Evolutionary conservation across 2,329 filamentous ascomycete species (phyloP).

Genomic region (Zymoseptoria passerinii): DNA sequence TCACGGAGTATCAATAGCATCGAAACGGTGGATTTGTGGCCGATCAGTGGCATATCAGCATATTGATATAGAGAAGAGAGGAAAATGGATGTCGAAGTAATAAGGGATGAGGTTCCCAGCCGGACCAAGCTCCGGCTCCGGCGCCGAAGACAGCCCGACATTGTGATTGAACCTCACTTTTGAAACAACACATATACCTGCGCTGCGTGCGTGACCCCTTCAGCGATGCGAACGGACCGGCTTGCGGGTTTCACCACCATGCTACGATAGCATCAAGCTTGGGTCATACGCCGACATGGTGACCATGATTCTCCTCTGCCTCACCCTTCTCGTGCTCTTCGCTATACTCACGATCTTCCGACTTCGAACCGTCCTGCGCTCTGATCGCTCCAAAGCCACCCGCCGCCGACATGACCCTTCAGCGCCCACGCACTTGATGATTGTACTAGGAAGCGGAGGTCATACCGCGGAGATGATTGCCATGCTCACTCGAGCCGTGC

Average conservation of each 20-base stretch:
- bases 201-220: too few relatives aligned
- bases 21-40: too few relatives aligned
- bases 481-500: slow-evolving; percentile 59
- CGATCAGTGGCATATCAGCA: too few relatives aligned
- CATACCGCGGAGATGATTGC: slow-evolving; percentile 93
- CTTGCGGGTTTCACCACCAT: not conserved
- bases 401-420: slow-evolving; percentile 17
- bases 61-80: too few relatives aligned
- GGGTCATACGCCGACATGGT: not conserved
- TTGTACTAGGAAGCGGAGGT: slow-evolving; percentile 85
- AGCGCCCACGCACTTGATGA: slow-evolving; percentile 54
- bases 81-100: too few relatives aligned
- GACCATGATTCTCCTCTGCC: not conserved
- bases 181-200: too few relatives aligned
- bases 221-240: too few relatives aligned
- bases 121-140: too few relatives aligned
- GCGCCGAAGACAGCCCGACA: too few relatives aligned
- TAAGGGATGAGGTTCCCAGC: too few relatives aligned
- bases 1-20: too few relatives aligned
- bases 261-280: not conserved
- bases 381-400: slow-evolving; percentile 22
- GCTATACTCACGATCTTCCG: slow-evolving; percentile 31
- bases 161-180: too few relatives aligned
- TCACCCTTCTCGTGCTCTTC: slow-evolving; percentile 25
- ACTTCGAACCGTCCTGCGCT: slow-evolving; percentile 33